These are phyloP conservation scores for Colletotrichum paranaense DNA, from an alignment of 2,329 filamentous ascomycete genomes.

Conservation along the genomic window DNA sequence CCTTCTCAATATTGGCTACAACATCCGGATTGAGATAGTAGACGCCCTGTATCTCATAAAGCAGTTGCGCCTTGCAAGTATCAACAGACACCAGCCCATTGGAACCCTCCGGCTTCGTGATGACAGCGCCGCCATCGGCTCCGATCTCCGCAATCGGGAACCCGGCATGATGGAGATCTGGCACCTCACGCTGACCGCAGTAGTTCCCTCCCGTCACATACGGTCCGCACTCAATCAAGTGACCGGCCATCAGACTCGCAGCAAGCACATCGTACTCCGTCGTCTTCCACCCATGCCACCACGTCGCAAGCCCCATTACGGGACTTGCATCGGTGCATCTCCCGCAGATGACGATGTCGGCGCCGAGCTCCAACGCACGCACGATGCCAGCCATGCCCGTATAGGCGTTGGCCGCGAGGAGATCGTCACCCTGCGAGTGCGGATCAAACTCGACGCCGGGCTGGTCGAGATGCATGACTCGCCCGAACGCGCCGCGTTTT, in stretches of 20 bases:
- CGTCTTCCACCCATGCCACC: constrained; percentile 64
- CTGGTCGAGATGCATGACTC: constrained; percentile 37
- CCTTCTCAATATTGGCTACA: constrained; percentile 51
- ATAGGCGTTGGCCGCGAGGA: constrained; percentile 59
- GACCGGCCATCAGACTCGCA: constrained; percentile 60
- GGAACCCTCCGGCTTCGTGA: constrained; percentile 47
- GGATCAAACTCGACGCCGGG: constrained; percentile 25
- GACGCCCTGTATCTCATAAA: constrained; percentile 61
- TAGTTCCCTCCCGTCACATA: constrained; percentile 68
- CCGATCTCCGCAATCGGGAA: constrained; percentile 53
- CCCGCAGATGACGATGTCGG: constrained; percentile 61
- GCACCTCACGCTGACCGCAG: constrained; percentile 57
- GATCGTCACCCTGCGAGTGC: background rate
- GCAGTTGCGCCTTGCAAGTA: constrained; percentile 56
- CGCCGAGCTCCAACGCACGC: constrained; percentile 52
- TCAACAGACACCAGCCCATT: constrained; percentile 51
- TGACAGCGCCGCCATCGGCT: constrained; percentile 44
- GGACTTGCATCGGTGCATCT: constrained; percentile 61
- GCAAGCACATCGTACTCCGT: constrained; percentile 61
- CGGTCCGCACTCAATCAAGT: constrained; percentile 64
- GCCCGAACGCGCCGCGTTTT: constrained; percentile 36
- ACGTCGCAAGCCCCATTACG: constrained; percentile 66
- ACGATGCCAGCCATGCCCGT: constrained; percentile 62
- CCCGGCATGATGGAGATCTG: constrained; percentile 45
- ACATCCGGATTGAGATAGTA: constrained; percentile 62